phyloP scores from a whole-genome alignment of 192 early-diverging fungal species.

The Backusella liffmaniae region DNA sequence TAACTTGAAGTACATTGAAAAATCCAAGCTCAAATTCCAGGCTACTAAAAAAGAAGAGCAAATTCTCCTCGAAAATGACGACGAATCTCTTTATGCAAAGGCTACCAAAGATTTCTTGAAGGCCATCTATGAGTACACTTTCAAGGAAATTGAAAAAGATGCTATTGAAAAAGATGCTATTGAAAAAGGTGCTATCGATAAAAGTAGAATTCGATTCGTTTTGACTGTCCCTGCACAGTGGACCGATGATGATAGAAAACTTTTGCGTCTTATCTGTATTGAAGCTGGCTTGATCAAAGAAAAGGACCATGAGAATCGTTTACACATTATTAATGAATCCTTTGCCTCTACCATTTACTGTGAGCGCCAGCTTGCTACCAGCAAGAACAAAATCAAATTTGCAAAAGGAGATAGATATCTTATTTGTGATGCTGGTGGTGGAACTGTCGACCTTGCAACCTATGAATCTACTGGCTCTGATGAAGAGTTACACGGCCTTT shows the following conservation, averaged over 20 bases:
- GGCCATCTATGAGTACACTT: neutral
- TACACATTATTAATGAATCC: slow-evolving; percentile 5
- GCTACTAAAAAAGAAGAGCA: neutral
- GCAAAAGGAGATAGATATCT: neutral
- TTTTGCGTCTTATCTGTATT: neutral
- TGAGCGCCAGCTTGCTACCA: neutral
- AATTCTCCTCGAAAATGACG: neutral
- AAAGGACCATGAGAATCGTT: neutral
- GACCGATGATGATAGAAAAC: neutral
- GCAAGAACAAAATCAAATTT: neutral
- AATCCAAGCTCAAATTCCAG: neutral
- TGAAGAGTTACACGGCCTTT: neutral
- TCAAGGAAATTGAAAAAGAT: neutral
- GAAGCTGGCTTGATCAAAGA: slow-evolving; percentile 9
- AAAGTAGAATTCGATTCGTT: neutral
- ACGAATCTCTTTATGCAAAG: neutral
- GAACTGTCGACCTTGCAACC: slow-evolving; percentile 10
- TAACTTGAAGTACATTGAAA: neutral
- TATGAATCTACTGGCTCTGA: neutral
- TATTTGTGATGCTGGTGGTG: slow-evolving; percentile 17
- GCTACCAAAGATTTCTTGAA: slow-evolving; percentile 10
- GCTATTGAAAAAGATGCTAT: neutral
- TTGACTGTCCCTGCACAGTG: slow-evolving; percentile 13
- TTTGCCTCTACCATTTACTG: slow-evolving; percentile 9
- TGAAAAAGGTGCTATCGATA: neutral